Conservation (phyloP, 2,329 filamentous ascomycete genomes). For the Dothidotthia symphoricarpi region DNA sequence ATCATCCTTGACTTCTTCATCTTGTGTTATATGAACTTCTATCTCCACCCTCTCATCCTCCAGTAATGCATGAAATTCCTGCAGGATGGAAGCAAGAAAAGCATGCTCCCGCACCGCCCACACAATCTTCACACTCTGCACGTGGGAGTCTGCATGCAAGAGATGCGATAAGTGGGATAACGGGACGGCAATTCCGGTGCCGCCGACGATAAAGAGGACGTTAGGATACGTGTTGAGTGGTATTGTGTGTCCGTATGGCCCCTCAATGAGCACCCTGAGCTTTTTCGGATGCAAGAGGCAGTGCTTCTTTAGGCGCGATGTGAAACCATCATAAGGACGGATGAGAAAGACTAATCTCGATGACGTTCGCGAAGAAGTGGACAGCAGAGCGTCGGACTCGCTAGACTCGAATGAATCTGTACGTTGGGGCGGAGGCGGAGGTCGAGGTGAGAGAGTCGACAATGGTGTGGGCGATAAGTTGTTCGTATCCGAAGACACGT, state of each 20-base stretch:
- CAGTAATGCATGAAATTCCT: constrained; percentile 21
- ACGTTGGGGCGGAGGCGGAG: constrained; percentile 6
- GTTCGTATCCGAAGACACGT: constrained; percentile 11
- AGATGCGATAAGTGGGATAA: constrained; percentile 30
- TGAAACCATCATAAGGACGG: constrained; percentile 54
- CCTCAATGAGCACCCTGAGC: constrained; percentile 49
- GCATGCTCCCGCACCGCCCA: constrained; percentile 37
- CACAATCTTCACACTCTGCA: constrained; percentile 27
- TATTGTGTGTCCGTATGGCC: constrained; percentile 49
- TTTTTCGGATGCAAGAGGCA: constrained; percentile 22
- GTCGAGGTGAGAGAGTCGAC: not conserved
- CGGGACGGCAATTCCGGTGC: constrained; percentile 37
- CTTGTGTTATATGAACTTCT: constrained; percentile 29
- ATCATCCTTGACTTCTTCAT: constrained; percentile 24
- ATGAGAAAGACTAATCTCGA: constrained; percentile 48
- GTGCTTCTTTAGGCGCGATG: constrained; percentile 42
- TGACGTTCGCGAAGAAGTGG: not conserved
- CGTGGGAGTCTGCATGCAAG: constrained; percentile 13
- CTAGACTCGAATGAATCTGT: constrained; percentile 16
- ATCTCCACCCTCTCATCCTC: constrained; percentile 26
- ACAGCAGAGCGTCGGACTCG: constrained; percentile 33
- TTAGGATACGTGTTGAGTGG: constrained; percentile 45
- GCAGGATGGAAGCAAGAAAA: constrained; percentile 26
- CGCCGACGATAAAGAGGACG: constrained; percentile 39
- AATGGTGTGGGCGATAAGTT: not conserved